Percentiles rank a stretch among this genome's conserved stretches.
phyloP scores from a whole-genome alignment of 2,329 filamentous ascomycete species.

The Albophoma yamanashiensis region DNA sequence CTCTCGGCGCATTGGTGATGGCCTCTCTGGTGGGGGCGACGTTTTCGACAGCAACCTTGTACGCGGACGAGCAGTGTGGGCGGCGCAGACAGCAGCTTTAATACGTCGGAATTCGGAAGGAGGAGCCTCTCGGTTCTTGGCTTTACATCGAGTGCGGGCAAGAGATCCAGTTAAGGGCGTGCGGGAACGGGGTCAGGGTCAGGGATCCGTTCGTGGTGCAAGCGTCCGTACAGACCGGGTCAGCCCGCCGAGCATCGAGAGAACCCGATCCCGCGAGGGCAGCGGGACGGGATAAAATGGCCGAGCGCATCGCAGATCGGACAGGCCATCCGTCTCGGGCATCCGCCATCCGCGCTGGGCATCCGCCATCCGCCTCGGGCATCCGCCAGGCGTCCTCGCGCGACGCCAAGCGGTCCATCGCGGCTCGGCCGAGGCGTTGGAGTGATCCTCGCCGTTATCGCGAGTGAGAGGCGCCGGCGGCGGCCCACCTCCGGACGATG shows the following conservation, averaged over 20 bases:
- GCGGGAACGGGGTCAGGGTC: neutral
- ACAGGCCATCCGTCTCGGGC: neutral
- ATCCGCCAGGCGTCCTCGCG: too few relatives aligned
- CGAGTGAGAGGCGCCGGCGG: neutral
- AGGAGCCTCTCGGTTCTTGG: neutral
- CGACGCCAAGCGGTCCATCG: too few relatives aligned
- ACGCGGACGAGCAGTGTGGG: neutral
- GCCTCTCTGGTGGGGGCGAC: neutral
- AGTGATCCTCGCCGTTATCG: neutral
- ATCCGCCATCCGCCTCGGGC: neutral
- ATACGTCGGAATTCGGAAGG: neutral
- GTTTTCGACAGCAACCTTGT: neutral
- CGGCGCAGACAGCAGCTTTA: neutral
- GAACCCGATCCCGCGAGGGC: too few relatives aligned
- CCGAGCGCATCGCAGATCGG: neutral
- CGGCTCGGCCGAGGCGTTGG: neutral
- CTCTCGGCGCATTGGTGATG: neutral
- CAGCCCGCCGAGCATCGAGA: too few relatives aligned
- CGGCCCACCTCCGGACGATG: neutral
- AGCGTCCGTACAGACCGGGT: neutral
- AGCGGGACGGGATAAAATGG: neutral
- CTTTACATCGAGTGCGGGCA: neutral
- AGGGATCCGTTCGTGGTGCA: neutral
- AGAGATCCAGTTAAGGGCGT: neutral
- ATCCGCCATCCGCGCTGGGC: too few relatives aligned